phyloP scores from a whole-genome alignment of 2,329 filamentous ascomycete genomes.

The Alternaria alternata region DNA sequence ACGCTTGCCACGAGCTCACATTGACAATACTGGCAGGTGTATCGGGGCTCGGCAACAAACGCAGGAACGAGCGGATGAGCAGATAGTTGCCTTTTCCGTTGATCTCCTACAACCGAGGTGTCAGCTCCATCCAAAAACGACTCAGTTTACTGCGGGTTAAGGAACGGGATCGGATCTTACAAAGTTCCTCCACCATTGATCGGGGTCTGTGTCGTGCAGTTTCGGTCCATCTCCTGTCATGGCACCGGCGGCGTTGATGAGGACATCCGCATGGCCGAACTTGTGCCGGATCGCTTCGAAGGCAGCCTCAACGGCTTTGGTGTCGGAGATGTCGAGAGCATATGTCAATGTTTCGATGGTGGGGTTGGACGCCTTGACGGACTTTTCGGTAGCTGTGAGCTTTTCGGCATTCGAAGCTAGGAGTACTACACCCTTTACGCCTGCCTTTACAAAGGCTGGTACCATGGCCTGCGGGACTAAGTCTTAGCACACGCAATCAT shows the following conservation, averaged over 20 bases:
- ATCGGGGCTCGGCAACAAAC: conserved; percentile 23
- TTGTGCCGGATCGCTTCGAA: conserved; percentile 24
- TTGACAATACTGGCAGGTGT: conserved; percentile 33
- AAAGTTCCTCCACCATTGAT: conserved; percentile 30
- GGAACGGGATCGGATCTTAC: conserved; percentile 14
- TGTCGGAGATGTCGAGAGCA: conserved; percentile 39
- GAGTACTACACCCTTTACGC: conserved; percentile 45
- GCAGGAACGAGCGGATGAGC: conserved; percentile 42
- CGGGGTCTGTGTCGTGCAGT: conserved; percentile 26
- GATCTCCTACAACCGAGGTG: conserved; percentile 33
- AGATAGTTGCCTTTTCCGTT: conserved; percentile 47
- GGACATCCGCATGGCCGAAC: conserved; percentile 28
- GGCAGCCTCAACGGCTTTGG: conserved; percentile 23
- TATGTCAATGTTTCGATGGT: conserved; percentile 41
- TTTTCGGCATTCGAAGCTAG: conserved; percentile 37
- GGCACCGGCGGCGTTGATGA: conserved; percentile 28
- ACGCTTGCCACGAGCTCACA: conserved; percentile 19
- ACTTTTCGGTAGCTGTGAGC: conserved; percentile 33
- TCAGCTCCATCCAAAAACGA: not conserved
- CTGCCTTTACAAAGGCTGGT: conserved; percentile 47
- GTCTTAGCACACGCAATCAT: conserved; percentile 1
- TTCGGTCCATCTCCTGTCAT: conserved; percentile 20
- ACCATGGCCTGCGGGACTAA: conserved; percentile 33
- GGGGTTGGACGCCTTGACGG: conserved; percentile 39
- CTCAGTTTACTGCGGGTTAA: not conserved